Conservation (phyloP, 495 filamentous ascomycete genomes). For the Cercophora scortea region DNA sequence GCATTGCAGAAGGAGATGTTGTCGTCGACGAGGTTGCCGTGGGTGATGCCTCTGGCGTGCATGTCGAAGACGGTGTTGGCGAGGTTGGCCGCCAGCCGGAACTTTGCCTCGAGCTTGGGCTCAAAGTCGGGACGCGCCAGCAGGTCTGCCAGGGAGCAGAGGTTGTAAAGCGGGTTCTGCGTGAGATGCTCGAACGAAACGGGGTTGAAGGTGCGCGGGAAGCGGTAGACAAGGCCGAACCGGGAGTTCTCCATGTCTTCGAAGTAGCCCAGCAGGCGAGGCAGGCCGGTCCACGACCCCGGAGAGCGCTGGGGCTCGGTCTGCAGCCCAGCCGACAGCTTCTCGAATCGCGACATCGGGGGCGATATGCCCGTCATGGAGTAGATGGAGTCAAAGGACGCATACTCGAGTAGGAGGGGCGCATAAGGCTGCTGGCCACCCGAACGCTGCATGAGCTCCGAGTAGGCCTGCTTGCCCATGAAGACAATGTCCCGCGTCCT, state of each 20-base stretch:
- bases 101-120: constrained; percentile 65
- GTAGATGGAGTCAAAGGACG: constrained; percentile 55
- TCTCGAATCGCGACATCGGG: constrained; percentile 56
- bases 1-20: constrained; percentile 73
- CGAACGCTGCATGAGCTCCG: constrained; percentile 28
- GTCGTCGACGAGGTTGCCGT: constrained; percentile 72
- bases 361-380: constrained; percentile 55
- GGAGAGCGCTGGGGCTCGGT: constrained; percentile 45
- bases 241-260: constrained; percentile 70
- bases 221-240: constrained; percentile 75
- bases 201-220: constrained; percentile 58
- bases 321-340: constrained; percentile 49
- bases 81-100: constrained; percentile 73
- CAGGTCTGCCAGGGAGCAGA: constrained; percentile 41
- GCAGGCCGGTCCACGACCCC: constrained; percentile 54
- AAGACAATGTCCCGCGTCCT: constrained; percentile 43
- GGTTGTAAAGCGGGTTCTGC: constrained; percentile 41
- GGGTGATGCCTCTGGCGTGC: constrained; percentile 66
- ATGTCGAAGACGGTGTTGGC: constrained; percentile 67
- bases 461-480: constrained; percentile 40
- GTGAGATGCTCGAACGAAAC: constrained; percentile 47
- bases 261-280: constrained; percentile 70
- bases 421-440: constrained; percentile 24
- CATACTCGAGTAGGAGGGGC: constrained; percentile 62
- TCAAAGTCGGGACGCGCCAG: constrained; percentile 47